Evolutionary conservation across 1,284 basidiomycete species (phyloP), one percentile per base, ranked within the genome.

Genomic region (Sporisorium reilianum): DNA sequence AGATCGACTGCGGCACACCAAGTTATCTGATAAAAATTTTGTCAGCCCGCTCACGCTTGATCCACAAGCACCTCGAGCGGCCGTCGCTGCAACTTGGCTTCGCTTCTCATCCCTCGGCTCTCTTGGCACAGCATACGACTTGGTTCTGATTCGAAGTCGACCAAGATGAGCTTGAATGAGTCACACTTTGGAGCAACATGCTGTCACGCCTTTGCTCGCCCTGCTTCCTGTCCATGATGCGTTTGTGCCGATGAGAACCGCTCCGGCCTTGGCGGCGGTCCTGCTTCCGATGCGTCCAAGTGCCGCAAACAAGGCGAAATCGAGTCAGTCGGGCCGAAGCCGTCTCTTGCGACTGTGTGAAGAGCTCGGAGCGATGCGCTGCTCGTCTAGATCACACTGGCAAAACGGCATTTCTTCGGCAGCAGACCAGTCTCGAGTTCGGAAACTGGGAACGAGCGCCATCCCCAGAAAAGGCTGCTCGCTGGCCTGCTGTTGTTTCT

Each of bases 201-300:
- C 26, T n/a, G 28, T 30, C 46, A 32, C 26, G n/a, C 28, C 46
- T 30, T 28, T 30, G n/a, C 18, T 30, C 28, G n/a, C 46, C n/a
- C 11, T n/a, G 25, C 12, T 5, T 26, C 5, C 25, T n/a, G 14
- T 6, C 9, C 18, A 10, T 49, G 34, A n/a, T 2, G 38, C 3
- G 6, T n/a, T 36, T 50, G 32, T 23, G 45, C 46, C 46, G 46
- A 30, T 48, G 46, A 48, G 28, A 30, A 30, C 46, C 46, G 46
- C 28, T 48, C 18, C 26, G 16, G 26, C 26, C 46, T 20, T 30
- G 46, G 9, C 28, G 26, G 28, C 28, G 26, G 26, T 5, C n/a
- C 28, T n/a, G 11, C 26, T 20, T 11, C 44, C 23, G 25, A 18
- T n/a, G 9, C 28, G 7, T 28, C 6, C n/a, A 14, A 6, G n/a